These are phyloP conservation scores for Hymenoscyphus fructigenus DNA, from an alignment of 2,329 filamentous ascomycete species.

Conservation along the genomic window DNA sequence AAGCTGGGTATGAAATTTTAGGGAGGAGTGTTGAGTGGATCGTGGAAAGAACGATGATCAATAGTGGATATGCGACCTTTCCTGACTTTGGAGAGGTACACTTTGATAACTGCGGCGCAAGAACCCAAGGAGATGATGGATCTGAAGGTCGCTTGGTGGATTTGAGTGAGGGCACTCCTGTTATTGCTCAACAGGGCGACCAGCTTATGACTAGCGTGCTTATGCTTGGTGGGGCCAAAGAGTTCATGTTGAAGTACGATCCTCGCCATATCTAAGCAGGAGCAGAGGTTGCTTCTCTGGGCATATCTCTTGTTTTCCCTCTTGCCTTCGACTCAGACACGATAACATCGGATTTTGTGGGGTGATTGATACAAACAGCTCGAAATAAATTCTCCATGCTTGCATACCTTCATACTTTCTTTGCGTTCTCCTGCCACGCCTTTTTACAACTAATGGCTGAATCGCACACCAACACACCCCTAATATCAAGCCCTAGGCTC, in stretches of 20 bases:
- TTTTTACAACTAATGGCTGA: no score
- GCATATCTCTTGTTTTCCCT: no score
- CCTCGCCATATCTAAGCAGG: not conserved
- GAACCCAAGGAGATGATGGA: not conserved
- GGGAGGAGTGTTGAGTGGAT: constrained; percentile 1
- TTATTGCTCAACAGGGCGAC: not conserved
- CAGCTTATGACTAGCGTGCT: not conserved
- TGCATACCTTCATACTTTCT: no score
- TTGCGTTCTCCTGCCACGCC: no score
- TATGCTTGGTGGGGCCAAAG: not conserved
- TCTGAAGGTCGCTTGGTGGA: not conserved
- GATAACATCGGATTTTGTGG: no score
- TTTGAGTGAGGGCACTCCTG: not conserved
- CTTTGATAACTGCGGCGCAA: not conserved
- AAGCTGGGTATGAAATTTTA: not conserved
- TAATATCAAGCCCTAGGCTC: no score
- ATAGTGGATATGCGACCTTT: not conserved
- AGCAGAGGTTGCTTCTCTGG: no score
- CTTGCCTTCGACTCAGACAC: no score
- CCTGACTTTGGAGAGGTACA: constrained; percentile 1
- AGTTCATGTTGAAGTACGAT: not conserved
- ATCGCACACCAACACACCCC: no score
- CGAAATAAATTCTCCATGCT: no score
- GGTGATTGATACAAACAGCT: no score
- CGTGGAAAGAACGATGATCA: not conserved